Conservation (phyloP, 768 basidiomycete species). For the Boletus subparvulus region DNA sequence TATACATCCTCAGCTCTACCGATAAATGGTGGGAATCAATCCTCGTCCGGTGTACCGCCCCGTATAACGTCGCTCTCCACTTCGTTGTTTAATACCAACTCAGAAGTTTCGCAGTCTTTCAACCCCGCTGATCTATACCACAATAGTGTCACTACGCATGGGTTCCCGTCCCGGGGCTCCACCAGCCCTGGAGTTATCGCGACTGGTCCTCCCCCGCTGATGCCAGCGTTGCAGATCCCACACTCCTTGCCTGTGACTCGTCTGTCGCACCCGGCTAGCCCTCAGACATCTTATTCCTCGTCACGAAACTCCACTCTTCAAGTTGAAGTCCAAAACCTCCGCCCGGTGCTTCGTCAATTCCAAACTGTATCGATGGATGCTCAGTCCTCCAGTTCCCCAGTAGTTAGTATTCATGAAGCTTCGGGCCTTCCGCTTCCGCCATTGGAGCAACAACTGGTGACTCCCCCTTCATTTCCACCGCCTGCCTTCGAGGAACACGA, state of each 20-base stretch:
- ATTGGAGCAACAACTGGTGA: not conserved
- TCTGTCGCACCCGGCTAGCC: not conserved
- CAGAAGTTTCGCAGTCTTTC: constrained; percentile 2
- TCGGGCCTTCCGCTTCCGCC: not conserved
- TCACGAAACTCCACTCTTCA: not conserved
- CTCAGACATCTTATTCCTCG: not conserved
- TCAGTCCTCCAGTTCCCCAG: not conserved
- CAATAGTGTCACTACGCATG: constrained; percentile 6
- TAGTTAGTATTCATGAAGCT: not conserved
- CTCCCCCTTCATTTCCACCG: not conserved
- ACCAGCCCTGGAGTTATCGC: not conserved
- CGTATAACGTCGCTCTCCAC: constrained; percentile 7
- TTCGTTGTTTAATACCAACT: not conserved
- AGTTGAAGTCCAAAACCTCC: not conserved
- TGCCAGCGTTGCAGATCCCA: not conserved
- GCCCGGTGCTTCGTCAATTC: not conserved
- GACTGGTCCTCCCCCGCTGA: not conserved
- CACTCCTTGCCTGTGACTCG: not conserved
- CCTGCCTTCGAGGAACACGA: constrained; percentile 6
- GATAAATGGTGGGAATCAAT: not conserved
- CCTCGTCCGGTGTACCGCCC: not conserved
- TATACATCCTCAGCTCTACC: not conserved
- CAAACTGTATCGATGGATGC: not conserved
- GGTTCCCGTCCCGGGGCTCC: constrained; percentile 1
- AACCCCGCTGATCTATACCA: constrained; percentile 19